These are phyloP conservation scores for Pseudisothecium myosuroides DNA, from an alignment of 225 moss, liverwort and hornwort genomes.

Conservation along the genomic window DNA sequence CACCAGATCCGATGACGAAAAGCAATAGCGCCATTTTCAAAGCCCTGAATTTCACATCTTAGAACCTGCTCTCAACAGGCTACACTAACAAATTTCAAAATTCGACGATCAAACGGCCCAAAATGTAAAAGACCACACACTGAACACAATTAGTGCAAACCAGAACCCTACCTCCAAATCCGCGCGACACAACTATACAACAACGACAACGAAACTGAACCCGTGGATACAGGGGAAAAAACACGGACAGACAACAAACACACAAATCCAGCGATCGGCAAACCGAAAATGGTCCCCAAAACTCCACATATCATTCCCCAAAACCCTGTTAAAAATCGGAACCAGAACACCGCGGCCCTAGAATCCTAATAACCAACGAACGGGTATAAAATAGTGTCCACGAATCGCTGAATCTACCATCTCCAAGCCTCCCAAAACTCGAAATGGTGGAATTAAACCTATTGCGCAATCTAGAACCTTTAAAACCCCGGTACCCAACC, in stretches of 20 bases:
- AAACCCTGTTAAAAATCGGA: constrained; percentile 6
- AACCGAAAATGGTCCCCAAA: background rate
- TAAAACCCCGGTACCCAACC: background rate
- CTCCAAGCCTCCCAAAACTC: background rate
- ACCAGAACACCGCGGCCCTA: background rate
- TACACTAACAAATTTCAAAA: background rate
- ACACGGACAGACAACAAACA: background rate
- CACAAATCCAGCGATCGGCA: background rate
- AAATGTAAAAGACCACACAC: background rate
- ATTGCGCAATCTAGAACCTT: background rate
- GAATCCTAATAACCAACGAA: background rate
- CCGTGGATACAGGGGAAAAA: background rate
- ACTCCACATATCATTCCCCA: background rate
- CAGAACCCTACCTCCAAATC: background rate
- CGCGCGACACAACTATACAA: background rate
- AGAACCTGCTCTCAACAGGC: background rate
- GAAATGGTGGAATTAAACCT: background rate
- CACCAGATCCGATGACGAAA: background rate
- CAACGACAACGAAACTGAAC: background rate
- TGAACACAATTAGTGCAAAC: background rate
- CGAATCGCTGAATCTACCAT: background rate
- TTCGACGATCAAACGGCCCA: background rate
- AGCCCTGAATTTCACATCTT: background rate
- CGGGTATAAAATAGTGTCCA: background rate
- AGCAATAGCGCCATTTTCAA: background rate